phyloP scores from a whole-genome alignment of 345 rosid species.

The Hirschfeldia incana region DNA sequence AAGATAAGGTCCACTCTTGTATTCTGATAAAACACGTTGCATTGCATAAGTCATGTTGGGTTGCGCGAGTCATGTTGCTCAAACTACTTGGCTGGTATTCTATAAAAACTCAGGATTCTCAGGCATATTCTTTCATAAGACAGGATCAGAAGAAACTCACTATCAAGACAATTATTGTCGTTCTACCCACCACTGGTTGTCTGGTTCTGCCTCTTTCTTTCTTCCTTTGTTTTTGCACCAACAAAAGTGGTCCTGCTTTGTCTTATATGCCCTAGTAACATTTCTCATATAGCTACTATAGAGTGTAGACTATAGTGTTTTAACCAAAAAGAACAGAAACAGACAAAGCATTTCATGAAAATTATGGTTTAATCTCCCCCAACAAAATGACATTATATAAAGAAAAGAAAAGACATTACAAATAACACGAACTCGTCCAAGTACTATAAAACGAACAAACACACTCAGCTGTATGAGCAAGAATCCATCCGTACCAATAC shows the following conservation, averaged over 20 bases:
- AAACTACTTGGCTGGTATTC: neutral
- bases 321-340: neutral
- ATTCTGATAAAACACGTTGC: too few relatives aligned
- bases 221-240: neutral
- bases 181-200: neutral
- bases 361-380: slow-evolving; percentile 9
- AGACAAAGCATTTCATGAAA: neutral
- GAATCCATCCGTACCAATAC: slow-evolving; percentile 31
- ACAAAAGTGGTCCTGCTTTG: neutral
- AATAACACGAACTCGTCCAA: slow-evolving; percentile 20
- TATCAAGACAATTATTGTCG: neutral
- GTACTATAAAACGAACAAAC: neutral
- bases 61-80: neutral
- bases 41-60: too few relatives aligned
- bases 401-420: neutral
- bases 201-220: neutral
- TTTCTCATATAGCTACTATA: neutral
- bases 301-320: neutral
- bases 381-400: slow-evolving; percentile 3
- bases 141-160: neutral
- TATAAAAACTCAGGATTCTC: neutral
- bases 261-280: neutral
- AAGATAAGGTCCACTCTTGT: too few relatives aligned
- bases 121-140: neutral
- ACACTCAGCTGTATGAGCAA: slow-evolving; percentile 17